Evolutionary conservation across 495 filamentous ascomycete genomes (phyloP).

Genomic region (Tuber indicum): DNA sequence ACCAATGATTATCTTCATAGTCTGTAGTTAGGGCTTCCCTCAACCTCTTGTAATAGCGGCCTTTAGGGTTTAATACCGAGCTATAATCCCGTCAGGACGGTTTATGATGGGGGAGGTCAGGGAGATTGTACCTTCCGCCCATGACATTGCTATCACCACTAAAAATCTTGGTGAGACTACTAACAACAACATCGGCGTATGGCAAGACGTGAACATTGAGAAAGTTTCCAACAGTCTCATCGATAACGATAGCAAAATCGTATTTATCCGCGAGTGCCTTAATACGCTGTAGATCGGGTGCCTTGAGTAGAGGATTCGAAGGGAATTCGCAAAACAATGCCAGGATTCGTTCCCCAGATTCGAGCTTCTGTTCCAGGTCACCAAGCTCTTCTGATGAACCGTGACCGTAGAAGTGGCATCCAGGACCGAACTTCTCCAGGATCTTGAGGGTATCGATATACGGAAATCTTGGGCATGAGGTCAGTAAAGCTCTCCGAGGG

Average conservation of each 20-base stretch:
- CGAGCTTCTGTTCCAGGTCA: constrained; percentile 67
- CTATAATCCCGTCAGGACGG: constrained; percentile 42
- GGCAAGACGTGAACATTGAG: constrained; percentile 89
- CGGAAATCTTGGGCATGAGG: constrained; percentile 59
- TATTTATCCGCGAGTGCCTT: constrained; percentile 70
- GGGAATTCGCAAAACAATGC: constrained; percentile 92
- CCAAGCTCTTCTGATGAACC: constrained; percentile 76
- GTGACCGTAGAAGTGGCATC: constrained; percentile 82
- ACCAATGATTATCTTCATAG: constrained; percentile 88
- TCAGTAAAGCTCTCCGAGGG: constrained; percentile 41
- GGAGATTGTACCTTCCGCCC: constrained; percentile 61
- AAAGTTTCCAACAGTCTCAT: constrained; percentile 95
- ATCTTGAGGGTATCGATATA: constrained; percentile 97
- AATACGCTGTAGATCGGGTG: constrained; percentile 77
- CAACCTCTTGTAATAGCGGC: constrained; percentile 60
- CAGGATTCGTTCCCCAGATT: constrained; percentile 68
- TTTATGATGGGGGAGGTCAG: not conserved
- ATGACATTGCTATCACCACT: constrained; percentile 97
- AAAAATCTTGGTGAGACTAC: constrained; percentile 93
- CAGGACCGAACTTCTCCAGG: constrained; percentile 87
- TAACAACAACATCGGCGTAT: constrained; percentile 83
- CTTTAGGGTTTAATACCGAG: constrained; percentile 74
- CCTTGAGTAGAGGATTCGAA: constrained; percentile 79
- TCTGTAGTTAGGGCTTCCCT: constrained; percentile 56
- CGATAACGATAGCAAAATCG: constrained; percentile 83